A percentile compares a stretch with the other conserved stretches of the same genome.
These are phyloP conservation scores for Penicillium brasilianum DNA, from an alignment of 2,329 filamentous ascomycete genomes.

Conservation along the genomic window DNA sequence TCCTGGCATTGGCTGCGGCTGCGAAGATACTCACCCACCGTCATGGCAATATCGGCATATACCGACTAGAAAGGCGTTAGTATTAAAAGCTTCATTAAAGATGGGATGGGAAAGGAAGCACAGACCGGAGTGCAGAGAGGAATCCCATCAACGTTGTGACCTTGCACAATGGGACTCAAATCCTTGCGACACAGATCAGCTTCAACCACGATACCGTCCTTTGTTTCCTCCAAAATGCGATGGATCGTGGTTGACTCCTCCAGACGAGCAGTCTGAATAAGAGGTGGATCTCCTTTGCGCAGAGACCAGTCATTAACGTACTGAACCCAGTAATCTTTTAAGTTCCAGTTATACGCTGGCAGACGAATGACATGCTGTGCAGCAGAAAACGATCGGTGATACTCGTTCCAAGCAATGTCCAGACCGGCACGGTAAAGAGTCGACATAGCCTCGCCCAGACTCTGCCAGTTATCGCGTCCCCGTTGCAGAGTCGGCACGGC, in stretches of 20 bases:
- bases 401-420: not conserved
- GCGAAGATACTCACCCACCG: not conserved
- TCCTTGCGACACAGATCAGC: not conserved
- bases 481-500: not conserved
- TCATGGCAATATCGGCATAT: not conserved
- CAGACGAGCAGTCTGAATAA: not conserved
- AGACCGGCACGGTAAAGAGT: not conserved
- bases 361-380: not conserved
- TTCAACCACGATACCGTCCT: not conserved
- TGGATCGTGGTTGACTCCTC: not conserved
- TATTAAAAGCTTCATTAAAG: not conserved
- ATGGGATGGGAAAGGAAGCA: not conserved
- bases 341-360: not conserved
- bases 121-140: not conserved
- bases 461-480: not conserved
- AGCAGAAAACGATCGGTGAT: not conserved
- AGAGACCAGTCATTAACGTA: conserved; percentile 1
- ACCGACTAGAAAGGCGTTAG: not conserved
- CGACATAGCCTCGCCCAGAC: not conserved
- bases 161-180: not conserved
- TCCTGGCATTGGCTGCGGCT: not conserved
- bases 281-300: not conserved
- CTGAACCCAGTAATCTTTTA: not conserved
- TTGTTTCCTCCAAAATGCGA: not conserved
- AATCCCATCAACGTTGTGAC: not conserved